phyloP scores from a whole-genome alignment of 306 rosid species.

The Glycine soja region DNA sequence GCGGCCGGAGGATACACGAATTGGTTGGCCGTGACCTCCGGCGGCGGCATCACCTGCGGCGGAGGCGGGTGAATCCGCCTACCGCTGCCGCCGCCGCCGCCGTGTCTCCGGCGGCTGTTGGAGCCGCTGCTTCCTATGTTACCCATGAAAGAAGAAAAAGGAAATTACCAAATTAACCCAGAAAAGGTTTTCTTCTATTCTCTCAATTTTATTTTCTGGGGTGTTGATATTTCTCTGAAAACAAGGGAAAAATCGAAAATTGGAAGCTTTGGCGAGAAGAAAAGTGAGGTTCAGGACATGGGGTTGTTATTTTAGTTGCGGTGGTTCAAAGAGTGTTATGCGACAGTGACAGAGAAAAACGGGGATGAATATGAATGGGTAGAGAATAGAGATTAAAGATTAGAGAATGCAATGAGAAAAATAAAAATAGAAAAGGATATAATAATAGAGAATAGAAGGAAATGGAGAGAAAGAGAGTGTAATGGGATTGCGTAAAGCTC shows the following conservation, averaged over 20 bases:
- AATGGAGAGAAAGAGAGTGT: constrained; percentile 31
- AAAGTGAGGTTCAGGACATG: neutral
- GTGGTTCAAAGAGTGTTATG: constrained; percentile 38
- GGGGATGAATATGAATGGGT: neutral
- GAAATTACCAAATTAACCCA: constrained; percentile 14
- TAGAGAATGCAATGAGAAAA: neutral
- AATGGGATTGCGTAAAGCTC: constrained; percentile 90
- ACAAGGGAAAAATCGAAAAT: constrained; percentile 24
- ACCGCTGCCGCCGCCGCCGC: constrained; percentile 47
- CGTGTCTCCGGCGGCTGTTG: constrained; percentile 67
- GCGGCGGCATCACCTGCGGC: constrained; percentile 68
- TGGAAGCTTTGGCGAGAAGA: constrained; percentile 2
- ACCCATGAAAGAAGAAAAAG: constrained; percentile 61
- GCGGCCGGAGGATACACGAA: constrained; percentile 67
- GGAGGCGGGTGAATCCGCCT: constrained; percentile 72
- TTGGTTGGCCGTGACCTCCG: constrained; percentile 67
- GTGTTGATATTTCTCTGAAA: neutral
- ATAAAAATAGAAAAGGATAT: neutral
- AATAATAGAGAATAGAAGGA: neutral
- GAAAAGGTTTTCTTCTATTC: neutral
- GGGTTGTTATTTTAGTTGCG: constrained; percentile 6
- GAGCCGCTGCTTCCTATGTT: constrained; percentile 69
- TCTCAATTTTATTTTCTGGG: neutral
- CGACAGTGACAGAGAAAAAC: constrained; percentile 12
- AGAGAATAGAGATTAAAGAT: neutral